These are phyloP conservation scores for Saraca asoca DNA, from an alignment of 331 rosid genomes.

Conservation along the genomic window DNA sequence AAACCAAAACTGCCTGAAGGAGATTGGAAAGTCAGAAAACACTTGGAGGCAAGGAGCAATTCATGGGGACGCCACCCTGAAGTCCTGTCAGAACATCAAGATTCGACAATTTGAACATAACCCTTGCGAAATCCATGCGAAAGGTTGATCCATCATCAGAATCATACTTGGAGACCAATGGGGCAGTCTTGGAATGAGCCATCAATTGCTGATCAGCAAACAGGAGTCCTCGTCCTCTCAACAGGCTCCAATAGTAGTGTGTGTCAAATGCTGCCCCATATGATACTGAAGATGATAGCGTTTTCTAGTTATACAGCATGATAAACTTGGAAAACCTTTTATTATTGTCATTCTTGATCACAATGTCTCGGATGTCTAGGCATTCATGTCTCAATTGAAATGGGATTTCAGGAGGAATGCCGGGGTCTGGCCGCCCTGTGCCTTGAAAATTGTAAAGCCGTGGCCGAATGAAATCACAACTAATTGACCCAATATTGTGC, in stretches of 20 bases:
- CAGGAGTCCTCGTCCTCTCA: conserved; percentile 77
- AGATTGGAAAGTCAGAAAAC: conserved; percentile 18
- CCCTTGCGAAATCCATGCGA: conserved; percentile 69
- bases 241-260: conserved; percentile 60
- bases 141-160: conserved; percentile 79
- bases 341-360: neutral
- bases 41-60: conserved; percentile 47
- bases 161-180: conserved; percentile 69
- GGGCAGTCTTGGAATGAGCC: conserved; percentile 67
- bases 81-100: conserved; percentile 59
- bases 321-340: conserved; percentile 12
- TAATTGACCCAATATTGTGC: conserved; percentile 68
- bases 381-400: conserved; percentile 51
- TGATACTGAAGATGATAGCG: conserved; percentile 52
- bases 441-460: conserved; percentile 60
- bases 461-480: conserved; percentile 59
- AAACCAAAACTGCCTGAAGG: conserved; percentile 13
- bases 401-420: conserved; percentile 54
- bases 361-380: too few species aligned
- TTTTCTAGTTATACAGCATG: conserved; percentile 51
- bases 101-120: conserved; percentile 67
- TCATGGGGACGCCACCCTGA: conserved; percentile 61
- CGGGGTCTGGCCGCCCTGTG: conserved; percentile 71
- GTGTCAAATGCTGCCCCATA: conserved; percentile 67
- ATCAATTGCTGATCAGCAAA: conserved; percentile 87